Evolutionary conservation across 495 filamentous ascomycete genomes (phyloP), one percentile per base, ranked within the genome.

Genomic region (Penicillium paxilli): DNA sequence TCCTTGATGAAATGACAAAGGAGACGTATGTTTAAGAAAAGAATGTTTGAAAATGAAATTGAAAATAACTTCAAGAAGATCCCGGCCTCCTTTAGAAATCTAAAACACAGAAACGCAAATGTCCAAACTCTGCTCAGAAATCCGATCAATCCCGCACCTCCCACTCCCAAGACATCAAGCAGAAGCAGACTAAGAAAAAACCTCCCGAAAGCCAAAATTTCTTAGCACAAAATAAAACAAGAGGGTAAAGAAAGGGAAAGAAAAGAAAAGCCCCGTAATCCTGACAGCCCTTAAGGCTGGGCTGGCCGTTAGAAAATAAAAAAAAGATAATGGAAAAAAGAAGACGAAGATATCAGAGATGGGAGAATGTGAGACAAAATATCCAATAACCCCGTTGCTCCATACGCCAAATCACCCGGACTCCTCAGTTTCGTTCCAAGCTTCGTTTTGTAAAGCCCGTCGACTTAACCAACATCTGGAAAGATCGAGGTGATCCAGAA

Each of bases 391-490:
- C n/a, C 14, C 33, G 4, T 42, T 21, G 40, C 38, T 37, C 52
- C 40, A 7, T n/a, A 40, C 57, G 6, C 52, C 21, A 22, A 22
- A 45, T 47, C 35, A 19, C 52, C 52, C 22, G 22, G 52, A 52
- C 45, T 35, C 45, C 55, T n/a, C 25, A 40, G 9, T 33, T 46
- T 21, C 24, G 44, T 47, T 35, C 40, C 21, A 38, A 32, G 47
- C 49, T 51, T 52, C 45, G 40, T 35, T 50, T 42, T 35, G 46
- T 28, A 55, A 55, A 57, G 38, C 47, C 48, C 46, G 47, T 51
- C 47, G 21, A 44, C 53, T 17, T 60, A 51, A 32, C 46, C 56
- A 46, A 56, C 8, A 30, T 38, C 30, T 17, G 4, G 9, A 19
- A 38, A 38, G 14, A 38, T n/a, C n/a, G 35, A 12, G 30, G 30